Evolutionary conservation across 1,284 basidiomycete genomes (phyloP), one percentile per base, ranked within the genome.

Genomic region (Apiotrichum laibachii): DNA sequence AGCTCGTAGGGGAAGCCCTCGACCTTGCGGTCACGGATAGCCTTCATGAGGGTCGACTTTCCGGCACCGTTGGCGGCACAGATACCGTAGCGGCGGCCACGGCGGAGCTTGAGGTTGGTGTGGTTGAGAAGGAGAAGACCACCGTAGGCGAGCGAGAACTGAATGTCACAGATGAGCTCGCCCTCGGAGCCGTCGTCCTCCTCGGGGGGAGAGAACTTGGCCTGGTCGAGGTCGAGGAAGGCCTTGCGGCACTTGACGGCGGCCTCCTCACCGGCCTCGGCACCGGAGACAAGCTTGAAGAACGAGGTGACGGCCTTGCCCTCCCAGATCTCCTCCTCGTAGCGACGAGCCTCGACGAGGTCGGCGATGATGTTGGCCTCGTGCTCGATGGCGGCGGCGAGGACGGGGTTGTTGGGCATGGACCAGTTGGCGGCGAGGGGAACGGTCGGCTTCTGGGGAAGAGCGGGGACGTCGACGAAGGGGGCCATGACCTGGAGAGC

Each of bases 61-160:
- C 95, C 95, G 60, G 90, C 90, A 67, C 95, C 95, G 80, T 99
- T 99, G 39, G 90, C 85, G 45, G 93, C 95, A 51, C 96, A 88
- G 68, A 99, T 92, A 75, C 96, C 95, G 80, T 99, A 99, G 62
- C 92, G 85, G 67, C 86, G 85, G 40, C 95, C 96, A 69, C 92
- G 89, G 77, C 93, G 84, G 58, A 99, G 85, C 65, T 90, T 88
- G 63, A 99, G 84, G 35, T 85, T 88, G 39, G 95, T 98, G 80
- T 99, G 95, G 59, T 97, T 99, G 66, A 99, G 85, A 60, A 99
- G 84, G 16, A 99, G 84, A 35, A 99, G 85, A 64, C 95, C 91
- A 70, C 95, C 95, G 76, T 99, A 99, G 18, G 95, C 96, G 60
- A 99, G 84, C 37, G 93, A 97, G 82, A 99, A 99, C 56, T 93